phyloP scores from a whole-genome alignment of 495 filamentous ascomycete genomes.

The Cryomyces minteri region DNA sequence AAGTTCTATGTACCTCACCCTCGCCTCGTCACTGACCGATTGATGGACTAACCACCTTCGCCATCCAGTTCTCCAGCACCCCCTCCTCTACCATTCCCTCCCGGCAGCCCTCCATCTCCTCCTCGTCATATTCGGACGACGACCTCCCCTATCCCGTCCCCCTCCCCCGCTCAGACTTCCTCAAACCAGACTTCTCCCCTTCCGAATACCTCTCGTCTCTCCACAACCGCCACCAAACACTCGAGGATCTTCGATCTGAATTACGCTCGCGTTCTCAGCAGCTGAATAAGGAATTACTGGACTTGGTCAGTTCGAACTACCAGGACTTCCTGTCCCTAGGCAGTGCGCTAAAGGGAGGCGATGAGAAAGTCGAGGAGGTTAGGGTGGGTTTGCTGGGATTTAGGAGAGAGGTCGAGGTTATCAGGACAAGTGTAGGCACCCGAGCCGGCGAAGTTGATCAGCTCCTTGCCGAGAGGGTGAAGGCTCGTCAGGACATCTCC shows the following conservation, averaged over 20 bases:
- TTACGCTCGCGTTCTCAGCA: constrained; percentile 55
- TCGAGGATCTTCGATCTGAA: constrained; percentile 82
- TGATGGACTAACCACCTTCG: no score
- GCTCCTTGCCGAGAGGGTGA: constrained; percentile 35
- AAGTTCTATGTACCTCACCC: constrained; percentile 21
- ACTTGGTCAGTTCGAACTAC: constrained; percentile 89
- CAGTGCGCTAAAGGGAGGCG: constrained; percentile 64
- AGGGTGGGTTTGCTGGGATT: constrained; percentile 76
- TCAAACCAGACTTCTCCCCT: constrained; percentile 61
- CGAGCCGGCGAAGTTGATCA: constrained; percentile 32
- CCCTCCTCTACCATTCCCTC: neutral
- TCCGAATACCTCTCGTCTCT: constrained; percentile 67
- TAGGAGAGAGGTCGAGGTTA: constrained; percentile 48
- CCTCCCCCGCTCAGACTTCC: constrained; percentile 61
- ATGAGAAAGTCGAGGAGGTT: constrained; percentile 82
- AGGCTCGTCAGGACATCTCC: constrained; percentile 26
- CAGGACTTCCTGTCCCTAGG: constrained; percentile 75
- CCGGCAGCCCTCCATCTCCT: constrained; percentile 7
- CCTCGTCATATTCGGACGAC: constrained; percentile 29
- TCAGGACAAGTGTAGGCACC: constrained; percentile 34
- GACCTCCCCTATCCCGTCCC: constrained; percentile 70
- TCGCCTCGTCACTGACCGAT: no score
- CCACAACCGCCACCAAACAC: constrained; percentile 76
- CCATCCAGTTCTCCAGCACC: no score
- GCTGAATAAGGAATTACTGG: constrained; percentile 68